These are phyloP conservation scores for Naganishia kalamii DNA, from an alignment of 768 basidiomycete species.

Conservation along the genomic window DNA sequence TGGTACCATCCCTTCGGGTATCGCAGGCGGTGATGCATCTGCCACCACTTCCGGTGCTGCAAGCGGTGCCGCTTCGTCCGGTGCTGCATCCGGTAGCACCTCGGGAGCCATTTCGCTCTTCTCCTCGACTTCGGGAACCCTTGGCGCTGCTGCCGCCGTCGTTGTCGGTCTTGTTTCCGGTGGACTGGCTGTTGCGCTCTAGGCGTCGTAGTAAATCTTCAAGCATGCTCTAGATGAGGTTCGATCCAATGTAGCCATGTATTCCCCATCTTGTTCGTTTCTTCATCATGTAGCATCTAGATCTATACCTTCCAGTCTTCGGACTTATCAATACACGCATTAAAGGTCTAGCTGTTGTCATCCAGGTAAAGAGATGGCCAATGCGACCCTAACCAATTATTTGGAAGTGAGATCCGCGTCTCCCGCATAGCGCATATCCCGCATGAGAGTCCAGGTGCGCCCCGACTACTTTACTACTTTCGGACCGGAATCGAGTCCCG, in stretches of 20 bases:
- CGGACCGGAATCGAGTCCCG: too few species aligned
- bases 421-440: too few species aligned
- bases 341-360: too few species aligned
- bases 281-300: neutral
- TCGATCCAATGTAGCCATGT: neutral
- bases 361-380: too few species aligned
- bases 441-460: too few species aligned
- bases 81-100: constrained; percentile 9
- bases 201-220: neutral
- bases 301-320: too few species aligned
- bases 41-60: constrained; percentile 23
- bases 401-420: too few species aligned
- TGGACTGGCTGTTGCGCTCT: constrained; percentile 1
- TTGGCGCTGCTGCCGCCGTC: constrained; percentile 21
- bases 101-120: constrained; percentile 16
- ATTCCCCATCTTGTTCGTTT: neutral
- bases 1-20: constrained; percentile 6
- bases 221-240: neutral
- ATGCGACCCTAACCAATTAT: too few species aligned
- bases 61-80: constrained; percentile 17
- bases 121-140: neutral
- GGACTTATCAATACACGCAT: too few species aligned
- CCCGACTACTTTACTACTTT: too few species aligned
- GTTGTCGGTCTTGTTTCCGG: constrained; percentile 20
- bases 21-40: constrained; percentile 16